These are phyloP conservation scores for Talaromyces sp. DNA, from an alignment of 2,329 filamentous ascomycete genomes.

Conservation along the genomic window DNA sequence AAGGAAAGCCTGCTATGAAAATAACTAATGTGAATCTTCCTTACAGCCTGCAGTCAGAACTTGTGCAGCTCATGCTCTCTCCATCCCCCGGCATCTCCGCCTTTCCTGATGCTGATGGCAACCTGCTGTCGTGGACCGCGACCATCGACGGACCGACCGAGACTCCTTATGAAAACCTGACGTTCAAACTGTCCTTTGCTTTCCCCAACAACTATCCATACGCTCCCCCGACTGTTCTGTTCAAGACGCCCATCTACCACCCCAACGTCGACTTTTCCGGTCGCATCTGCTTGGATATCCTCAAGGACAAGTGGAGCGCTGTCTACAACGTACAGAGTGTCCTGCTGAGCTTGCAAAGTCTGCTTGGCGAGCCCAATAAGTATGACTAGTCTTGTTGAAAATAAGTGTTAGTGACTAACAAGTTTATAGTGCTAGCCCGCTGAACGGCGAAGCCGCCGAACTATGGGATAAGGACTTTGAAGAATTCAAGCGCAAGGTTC, in stretches of 20 bases:
- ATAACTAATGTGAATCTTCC: neutral
- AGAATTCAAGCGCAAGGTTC: conserved; percentile 77
- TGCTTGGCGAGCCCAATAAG: conserved; percentile 98
- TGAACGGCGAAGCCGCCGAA: conserved; percentile 94
- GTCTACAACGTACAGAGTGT: conserved; percentile 96
- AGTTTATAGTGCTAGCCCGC: conserved; percentile 68
- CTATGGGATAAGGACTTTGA: conserved; percentile 86
- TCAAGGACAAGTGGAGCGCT: conserved; percentile 99
- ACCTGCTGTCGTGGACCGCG: conserved; percentile 86
- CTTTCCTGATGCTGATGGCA: conserved; percentile 84
- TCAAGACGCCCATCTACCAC: conserved; percentile 98
- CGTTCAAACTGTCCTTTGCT: conserved; percentile 84
- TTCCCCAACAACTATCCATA: conserved; percentile 95
- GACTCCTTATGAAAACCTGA: conserved; percentile 83
- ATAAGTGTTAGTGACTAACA: neutral
- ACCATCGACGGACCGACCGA: conserved; percentile 88
- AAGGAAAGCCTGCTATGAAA: neutral
- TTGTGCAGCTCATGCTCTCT: conserved; percentile 98
- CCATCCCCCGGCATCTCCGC: conserved; percentile 90
- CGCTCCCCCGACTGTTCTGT: conserved; percentile 81
- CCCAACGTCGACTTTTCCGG: conserved; percentile 98
- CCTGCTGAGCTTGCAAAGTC: conserved; percentile 84
- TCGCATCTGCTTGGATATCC: conserved; percentile 92
- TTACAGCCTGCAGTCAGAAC: conserved; percentile 82
- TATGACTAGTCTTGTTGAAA: conserved; percentile 43